Base-by-base conservation (phyloP, 495 filamentous ascomycete species). In the Penicillium silybi region DNA sequence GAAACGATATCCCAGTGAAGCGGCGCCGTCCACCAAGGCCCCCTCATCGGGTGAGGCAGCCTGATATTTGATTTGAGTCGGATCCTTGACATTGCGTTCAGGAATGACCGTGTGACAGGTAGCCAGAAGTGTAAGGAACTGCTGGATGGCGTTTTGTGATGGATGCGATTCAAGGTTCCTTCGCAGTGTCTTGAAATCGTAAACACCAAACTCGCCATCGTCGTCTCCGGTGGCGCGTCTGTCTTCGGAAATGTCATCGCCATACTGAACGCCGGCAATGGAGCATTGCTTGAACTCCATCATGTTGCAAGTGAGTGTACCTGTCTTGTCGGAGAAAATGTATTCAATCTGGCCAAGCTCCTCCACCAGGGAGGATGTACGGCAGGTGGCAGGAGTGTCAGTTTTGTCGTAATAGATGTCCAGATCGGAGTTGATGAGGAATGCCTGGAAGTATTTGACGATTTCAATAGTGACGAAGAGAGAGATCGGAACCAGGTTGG, bases 31-130 rank as follows among this genome's bases (percentile, higher is more conserved):
- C 16, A 99, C 95, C 40, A 99, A 74, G 13, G 95, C 95, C 43
- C 92, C 95, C 71, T 99, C 95, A 58, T 99, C 95, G 6, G 95
- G 95, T 26, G 95, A 97, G 11, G 95, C 92, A 25, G 95, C 92
- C 71, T 99, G 95, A 61, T 97, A 99, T 69, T 95, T 97, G 72
- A 99, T 96, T 27, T 82, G 76, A 15, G 82, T 85, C 2, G 81
- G 80, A 32, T 88, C 88, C 56, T 87, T 83, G 17, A 88, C 87
- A 13, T 79, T 84, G 56, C 81, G 74, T 64, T 99, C 95, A 0
- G 95, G 95, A 62, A 99, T 99, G 52, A 99, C 95, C 4, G 95
- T 99, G 65, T 99, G 95, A 59, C 95, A 99, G 9, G 88, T 95
- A 7, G 91, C 77, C 35, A 99, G 79, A 13, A 99, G 79, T 6